Percentiles rank a stretch among this genome's conserved stretches.
Evolutionary conservation across 2,329 filamentous ascomycete species (phyloP).

Genomic region (Alternaria panax): DNA sequence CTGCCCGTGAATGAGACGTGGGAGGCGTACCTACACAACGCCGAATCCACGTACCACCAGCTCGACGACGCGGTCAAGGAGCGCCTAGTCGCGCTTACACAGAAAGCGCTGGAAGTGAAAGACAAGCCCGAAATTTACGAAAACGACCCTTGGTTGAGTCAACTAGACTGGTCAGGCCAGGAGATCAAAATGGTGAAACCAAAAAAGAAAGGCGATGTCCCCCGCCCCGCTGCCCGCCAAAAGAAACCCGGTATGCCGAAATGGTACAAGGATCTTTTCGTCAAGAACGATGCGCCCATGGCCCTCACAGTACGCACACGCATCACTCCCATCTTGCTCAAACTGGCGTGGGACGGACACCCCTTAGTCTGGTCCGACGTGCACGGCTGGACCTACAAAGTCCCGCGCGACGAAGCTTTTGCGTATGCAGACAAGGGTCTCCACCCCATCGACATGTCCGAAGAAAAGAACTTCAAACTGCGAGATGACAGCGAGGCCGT

Average conservation of each 20-base stretch:
- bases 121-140: slow-evolving; percentile 71
- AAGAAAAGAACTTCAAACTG: slow-evolving; percentile 70
- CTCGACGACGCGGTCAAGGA: slow-evolving; percentile 80
- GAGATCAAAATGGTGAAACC: slow-evolving; percentile 90
- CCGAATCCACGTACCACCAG: slow-evolving; percentile 82
- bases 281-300: slow-evolving; percentile 72
- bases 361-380: slow-evolving; percentile 93
- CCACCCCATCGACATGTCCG: slow-evolving; percentile 76
- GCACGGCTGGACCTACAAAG: slow-evolving; percentile 90
- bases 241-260: slow-evolving; percentile 94
- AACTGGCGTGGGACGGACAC: slow-evolving; percentile 85
- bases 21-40: slow-evolving; percentile 82
- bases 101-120: slow-evolving; percentile 79
- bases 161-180: slow-evolving; percentile 95
- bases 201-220: slow-evolving; percentile 84
- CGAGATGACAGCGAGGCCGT: slow-evolving; percentile 69
- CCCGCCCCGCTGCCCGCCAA: slow-evolving; percentile 78
- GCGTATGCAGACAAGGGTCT: slow-evolving; percentile 77
- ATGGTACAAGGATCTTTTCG: slow-evolving; percentile 94
- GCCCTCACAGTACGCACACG: slow-evolving; percentile 84
- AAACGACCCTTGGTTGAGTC: slow-evolving; percentile 87
- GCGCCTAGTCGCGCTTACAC: slow-evolving; percentile 74
- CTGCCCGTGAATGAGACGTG: slow-evolving; percentile 88
- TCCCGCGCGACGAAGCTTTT: slow-evolving; percentile 66
- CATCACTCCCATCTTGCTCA: slow-evolving; percentile 83